phyloP scores from a whole-genome alignment of 805 yeast genomes.

The Ogataea thermomethanolica region DNA sequence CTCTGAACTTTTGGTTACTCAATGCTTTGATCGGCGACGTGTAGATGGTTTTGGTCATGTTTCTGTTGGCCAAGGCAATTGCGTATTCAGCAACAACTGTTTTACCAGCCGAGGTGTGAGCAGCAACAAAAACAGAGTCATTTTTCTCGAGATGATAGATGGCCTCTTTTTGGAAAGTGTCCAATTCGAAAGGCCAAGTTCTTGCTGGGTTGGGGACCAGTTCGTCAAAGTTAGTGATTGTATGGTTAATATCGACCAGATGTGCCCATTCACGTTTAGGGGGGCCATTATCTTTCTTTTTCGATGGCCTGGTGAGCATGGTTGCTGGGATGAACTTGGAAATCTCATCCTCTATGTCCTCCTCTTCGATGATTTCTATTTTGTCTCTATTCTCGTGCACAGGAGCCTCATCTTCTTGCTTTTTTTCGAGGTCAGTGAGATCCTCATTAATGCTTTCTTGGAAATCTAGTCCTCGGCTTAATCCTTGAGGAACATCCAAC shows the following conservation, averaged over 20 bases:
- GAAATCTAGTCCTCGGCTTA: slow-evolving; percentile 62
- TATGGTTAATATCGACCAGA: slow-evolving; percentile 81
- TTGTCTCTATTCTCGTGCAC: slow-evolving; percentile 11
- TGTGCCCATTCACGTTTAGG: slow-evolving; percentile 82
- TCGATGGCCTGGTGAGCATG: slow-evolving; percentile 26
- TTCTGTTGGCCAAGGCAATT: slow-evolving; percentile 91
- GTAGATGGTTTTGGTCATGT: slow-evolving; percentile 95
- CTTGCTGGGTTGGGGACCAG: slow-evolving; percentile 92
- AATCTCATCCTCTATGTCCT: slow-evolving; percentile 27
- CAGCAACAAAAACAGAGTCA: slow-evolving; percentile 97
- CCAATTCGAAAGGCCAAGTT: slow-evolving; percentile 91
- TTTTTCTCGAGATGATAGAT: slow-evolving; percentile 95
- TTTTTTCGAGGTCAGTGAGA: slow-evolving; percentile 5
- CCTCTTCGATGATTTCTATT: slow-evolving; percentile 11
- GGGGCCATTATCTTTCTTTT: slow-evolving; percentile 7
- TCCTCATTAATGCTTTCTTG: slow-evolving; percentile 6
- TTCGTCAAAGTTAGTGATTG: slow-evolving; percentile 78
- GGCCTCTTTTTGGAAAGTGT: slow-evolving; percentile 95
- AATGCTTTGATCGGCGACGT: slow-evolving; percentile 64
- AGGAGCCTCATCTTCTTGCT: slow-evolving; percentile 8
- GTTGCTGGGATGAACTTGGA: slow-evolving; percentile 28
- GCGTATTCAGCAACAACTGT: slow-evolving; percentile 98
- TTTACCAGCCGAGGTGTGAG: slow-evolving; percentile 98
- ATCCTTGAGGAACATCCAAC: slow-evolving; percentile 79
- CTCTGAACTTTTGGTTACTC: slow-evolving; percentile 20